These are phyloP conservation scores for Lupinus albus DNA, from an alignment of 306 rosid species.

Conservation along the genomic window DNA sequence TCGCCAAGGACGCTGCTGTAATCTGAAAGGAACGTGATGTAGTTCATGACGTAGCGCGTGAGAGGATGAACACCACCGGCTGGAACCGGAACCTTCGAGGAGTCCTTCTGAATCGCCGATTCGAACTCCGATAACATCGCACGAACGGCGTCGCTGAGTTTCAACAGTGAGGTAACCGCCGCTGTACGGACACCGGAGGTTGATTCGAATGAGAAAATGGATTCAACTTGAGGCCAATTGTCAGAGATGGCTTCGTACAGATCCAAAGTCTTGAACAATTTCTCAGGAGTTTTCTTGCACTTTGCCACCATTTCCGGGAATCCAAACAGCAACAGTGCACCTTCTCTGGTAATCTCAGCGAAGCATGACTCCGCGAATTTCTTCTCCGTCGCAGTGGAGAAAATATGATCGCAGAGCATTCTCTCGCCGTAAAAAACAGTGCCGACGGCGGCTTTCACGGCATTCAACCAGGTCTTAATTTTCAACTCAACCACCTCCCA, in stretches of 20 bases:
- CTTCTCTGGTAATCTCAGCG: slow-evolving; percentile 59
- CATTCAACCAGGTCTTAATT: slow-evolving; percentile 68
- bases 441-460: slow-evolving; percentile 58
- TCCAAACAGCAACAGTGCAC: slow-evolving; percentile 55
- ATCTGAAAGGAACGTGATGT: slow-evolving; percentile 63
- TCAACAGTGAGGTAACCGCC: slow-evolving; percentile 49
- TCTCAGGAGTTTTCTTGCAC: slow-evolving; percentile 76
- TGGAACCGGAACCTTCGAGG: slow-evolving; percentile 51
- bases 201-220: slow-evolving; percentile 70
- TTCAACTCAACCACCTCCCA: slow-evolving; percentile 71
- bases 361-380: slow-evolving; percentile 58
- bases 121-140: slow-evolving; percentile 68
- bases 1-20: slow-evolving; percentile 57
- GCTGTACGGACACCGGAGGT: slow-evolving; percentile 50
- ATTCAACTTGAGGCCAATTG: slow-evolving; percentile 59
- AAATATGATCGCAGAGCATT: slow-evolving; percentile 65
- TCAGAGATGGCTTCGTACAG: slow-evolving; percentile 68
- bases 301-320: slow-evolving; percentile 81
- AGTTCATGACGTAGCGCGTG: slow-evolving; percentile 84
- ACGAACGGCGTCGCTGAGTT: slow-evolving; percentile 52
- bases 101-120: slow-evolving; percentile 66
- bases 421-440: slow-evolving; percentile 71
- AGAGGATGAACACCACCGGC: slow-evolving; percentile 79
- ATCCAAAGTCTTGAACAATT: slow-evolving; percentile 65
- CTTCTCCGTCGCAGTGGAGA: slow-evolving; percentile 43